A percentile compares a stretch with the other conserved stretches of the same genome.
Conservation (phyloP, 2,329 filamentous ascomycete species). For the Paecilomyces sp. region DNA sequence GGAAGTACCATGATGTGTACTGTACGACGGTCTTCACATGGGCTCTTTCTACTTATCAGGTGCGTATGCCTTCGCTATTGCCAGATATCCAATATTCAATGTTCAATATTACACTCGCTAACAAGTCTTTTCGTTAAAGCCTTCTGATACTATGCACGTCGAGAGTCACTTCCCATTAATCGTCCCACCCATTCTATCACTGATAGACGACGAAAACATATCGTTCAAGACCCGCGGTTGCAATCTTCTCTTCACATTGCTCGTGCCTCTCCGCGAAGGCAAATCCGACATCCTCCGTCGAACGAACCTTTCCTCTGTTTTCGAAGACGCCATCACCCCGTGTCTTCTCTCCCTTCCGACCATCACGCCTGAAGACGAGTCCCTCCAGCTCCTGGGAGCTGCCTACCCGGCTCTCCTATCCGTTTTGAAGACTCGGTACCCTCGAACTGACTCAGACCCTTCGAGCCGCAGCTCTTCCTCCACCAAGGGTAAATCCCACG, state of each 20-base stretch:
- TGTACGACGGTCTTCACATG: constrained; percentile 27
- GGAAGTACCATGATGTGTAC: constrained; percentile 30
- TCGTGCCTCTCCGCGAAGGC: constrained; percentile 25
- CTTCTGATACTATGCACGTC: constrained; percentile 19
- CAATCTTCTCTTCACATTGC: constrained; percentile 25
- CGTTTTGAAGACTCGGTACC: constrained; percentile 44
- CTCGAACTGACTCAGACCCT: not conserved
- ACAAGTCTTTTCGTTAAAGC: constrained; percentile 8
- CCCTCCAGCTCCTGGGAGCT: constrained; percentile 53
- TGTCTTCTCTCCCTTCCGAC: constrained; percentile 69
- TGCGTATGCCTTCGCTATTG: too few relatives aligned
- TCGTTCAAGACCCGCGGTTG: constrained; percentile 33
- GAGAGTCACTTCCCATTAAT: constrained; percentile 39
- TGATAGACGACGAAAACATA: constrained; percentile 36
- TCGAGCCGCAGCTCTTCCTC: not conserved
- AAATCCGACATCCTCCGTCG: constrained; percentile 33
- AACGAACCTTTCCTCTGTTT: constrained; percentile 39
- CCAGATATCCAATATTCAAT: not conserved
- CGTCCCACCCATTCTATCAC: constrained; percentile 34
- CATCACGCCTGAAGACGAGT: constrained; percentile 67
- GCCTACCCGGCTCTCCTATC: constrained; percentile 61
- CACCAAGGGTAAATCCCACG: not conserved
- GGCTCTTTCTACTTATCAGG: constrained; percentile 29
- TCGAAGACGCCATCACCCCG: constrained; percentile 45
- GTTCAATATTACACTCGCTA: not conserved